These are phyloP conservation scores for Zelonia costaricensis DNA, from an alignment of 208 protist species.

Conservation along the genomic window DNA sequence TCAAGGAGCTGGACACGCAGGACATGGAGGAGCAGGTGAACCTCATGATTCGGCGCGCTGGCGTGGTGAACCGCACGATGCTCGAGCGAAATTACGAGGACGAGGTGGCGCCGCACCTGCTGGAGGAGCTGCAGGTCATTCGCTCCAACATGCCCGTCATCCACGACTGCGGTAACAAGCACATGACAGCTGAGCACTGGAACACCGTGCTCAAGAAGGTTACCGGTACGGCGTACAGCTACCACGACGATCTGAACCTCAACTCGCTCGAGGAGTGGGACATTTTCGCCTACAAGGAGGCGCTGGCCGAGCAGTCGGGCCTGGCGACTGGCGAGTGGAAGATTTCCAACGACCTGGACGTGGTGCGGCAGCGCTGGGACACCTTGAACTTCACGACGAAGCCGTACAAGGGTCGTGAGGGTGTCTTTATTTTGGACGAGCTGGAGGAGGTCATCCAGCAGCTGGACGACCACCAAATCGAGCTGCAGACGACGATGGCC, in stretches of 20 bases:
- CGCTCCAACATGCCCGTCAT: slow-evolving; percentile 85
- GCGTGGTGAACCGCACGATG: slow-evolving; percentile 66
- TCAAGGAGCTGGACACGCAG: slow-evolving; percentile 82
- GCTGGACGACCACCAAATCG: slow-evolving; percentile 92
- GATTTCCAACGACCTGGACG: slow-evolving; percentile 91
- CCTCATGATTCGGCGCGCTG: slow-evolving; percentile 66
- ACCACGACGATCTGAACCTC: slow-evolving; percentile 88
- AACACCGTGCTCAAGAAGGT: slow-evolving; percentile 91
- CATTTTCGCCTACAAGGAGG: slow-evolving; percentile 86
- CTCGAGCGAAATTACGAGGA: slow-evolving; percentile 86
- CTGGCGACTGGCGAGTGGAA: slow-evolving; percentile 94
- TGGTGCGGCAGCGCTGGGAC: slow-evolving; percentile 90
- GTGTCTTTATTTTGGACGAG: slow-evolving; percentile 88
- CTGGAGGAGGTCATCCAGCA: slow-evolving; percentile 94
- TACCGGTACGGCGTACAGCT: slow-evolving; percentile 79
- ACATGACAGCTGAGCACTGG: slow-evolving; percentile 91
- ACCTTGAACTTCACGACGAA: slow-evolving; percentile 74
- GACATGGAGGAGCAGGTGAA: slow-evolving; percentile 90
- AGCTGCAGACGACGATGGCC: slow-evolving; percentile 91
- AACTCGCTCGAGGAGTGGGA: slow-evolving; percentile 76
- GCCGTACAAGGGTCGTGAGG: slow-evolving; percentile 83
- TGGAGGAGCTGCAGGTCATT: slow-evolving; percentile 79
- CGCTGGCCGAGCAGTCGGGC: slow-evolving; percentile 86
- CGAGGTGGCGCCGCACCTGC: slow-evolving; percentile 75
- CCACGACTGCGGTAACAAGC: slow-evolving; percentile 93